phyloP scores from a whole-genome alignment of 441 rosid genomes.

The Manihot esculenta region DNA sequence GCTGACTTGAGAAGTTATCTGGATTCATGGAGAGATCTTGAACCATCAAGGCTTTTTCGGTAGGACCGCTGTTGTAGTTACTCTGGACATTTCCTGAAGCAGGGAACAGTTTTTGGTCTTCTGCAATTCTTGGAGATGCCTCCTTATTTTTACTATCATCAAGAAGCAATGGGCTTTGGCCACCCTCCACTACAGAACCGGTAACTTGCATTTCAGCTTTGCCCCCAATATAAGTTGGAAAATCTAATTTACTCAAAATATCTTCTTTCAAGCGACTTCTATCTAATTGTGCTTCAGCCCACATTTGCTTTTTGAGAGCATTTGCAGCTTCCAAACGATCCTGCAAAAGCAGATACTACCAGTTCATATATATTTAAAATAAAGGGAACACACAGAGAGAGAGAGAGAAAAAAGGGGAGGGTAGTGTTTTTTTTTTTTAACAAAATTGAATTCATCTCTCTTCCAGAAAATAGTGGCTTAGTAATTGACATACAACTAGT shows the following conservation, averaged over 20 bases:
- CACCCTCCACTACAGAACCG: constrained; percentile 36
- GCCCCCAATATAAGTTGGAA: constrained; percentile 40
- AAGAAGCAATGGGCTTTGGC: constrained; percentile 58
- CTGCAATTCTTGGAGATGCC: constrained; percentile 49
- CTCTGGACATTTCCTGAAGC: constrained; percentile 46
- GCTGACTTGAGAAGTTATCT: constrained; percentile 56
- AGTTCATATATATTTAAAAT: background rate
- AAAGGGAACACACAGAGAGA: constrained; percentile 2
- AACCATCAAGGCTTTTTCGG: constrained; percentile 46
- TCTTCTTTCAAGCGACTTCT: constrained; percentile 86
- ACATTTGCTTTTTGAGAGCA: constrained; percentile 99
- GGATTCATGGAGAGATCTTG: constrained; percentile 53
- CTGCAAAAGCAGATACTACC: constrained; percentile 47
- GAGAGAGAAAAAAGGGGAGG: background rate
- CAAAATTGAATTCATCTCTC: no score
- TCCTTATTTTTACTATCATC: constrained; percentile 43
- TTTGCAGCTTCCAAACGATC: constrained; percentile 99
- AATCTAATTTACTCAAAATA: constrained; percentile 50
- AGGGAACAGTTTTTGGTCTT: constrained; percentile 48
- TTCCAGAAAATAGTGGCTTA: background rate
- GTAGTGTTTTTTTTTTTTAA: no score
- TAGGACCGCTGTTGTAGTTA: constrained; percentile 35
- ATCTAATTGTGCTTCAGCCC: constrained; percentile 97
- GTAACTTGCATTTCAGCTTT: constrained; percentile 52
- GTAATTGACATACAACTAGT: constrained; percentile 8